phyloP scores from a whole-genome alignment of 768 basidiomycete genomes.

The Xanthoconium purpureum region DNA sequence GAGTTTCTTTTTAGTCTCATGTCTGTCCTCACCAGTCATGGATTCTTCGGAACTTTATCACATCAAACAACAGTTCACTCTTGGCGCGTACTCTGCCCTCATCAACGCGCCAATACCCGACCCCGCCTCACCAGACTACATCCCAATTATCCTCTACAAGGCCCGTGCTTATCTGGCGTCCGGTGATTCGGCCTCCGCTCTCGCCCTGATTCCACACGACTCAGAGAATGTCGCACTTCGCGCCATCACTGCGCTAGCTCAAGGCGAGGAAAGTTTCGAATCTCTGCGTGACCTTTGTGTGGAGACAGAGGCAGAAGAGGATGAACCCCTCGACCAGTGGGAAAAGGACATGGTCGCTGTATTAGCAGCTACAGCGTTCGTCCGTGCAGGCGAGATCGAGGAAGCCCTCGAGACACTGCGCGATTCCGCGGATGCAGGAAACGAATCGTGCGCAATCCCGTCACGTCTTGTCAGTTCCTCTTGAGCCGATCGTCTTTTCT shows the following conservation, averaged over 20 bases:
- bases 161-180: slow-evolving; percentile 76
- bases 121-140: slow-evolving; percentile 59
- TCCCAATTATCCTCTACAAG: slow-evolving; percentile 67
- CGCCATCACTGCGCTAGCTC: slow-evolving; percentile 72
- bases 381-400: slow-evolving; percentile 79
- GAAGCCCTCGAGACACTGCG: slow-evolving; percentile 90
- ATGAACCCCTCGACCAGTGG: slow-evolving; percentile 58
- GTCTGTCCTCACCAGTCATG: slow-evolving; percentile 32
- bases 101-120: slow-evolving; percentile 55
- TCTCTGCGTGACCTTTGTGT: slow-evolving; percentile 81
- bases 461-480: not conserved
- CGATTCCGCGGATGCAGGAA: slow-evolving; percentile 63
- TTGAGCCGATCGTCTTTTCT: not conserved
- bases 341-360: slow-evolving; percentile 77
- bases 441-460: slow-evolving; percentile 71
- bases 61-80: slow-evolving; percentile 72
- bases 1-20: not conserved
- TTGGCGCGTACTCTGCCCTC: slow-evolving; percentile 72
- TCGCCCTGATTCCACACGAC: slow-evolving; percentile 53
- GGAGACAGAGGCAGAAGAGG: slow-evolving; percentile 76
- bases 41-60: slow-evolving; percentile 64
- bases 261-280: slow-evolving; percentile 62
- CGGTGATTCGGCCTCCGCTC: slow-evolving; percentile 52
- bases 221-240: slow-evolving; percentile 66
- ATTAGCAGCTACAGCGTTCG: slow-evolving; percentile 84